These are phyloP conservation scores for Termitomyces sp. DNA, from an alignment of 768 basidiomycete genomes.

Conservation along the genomic window DNA sequence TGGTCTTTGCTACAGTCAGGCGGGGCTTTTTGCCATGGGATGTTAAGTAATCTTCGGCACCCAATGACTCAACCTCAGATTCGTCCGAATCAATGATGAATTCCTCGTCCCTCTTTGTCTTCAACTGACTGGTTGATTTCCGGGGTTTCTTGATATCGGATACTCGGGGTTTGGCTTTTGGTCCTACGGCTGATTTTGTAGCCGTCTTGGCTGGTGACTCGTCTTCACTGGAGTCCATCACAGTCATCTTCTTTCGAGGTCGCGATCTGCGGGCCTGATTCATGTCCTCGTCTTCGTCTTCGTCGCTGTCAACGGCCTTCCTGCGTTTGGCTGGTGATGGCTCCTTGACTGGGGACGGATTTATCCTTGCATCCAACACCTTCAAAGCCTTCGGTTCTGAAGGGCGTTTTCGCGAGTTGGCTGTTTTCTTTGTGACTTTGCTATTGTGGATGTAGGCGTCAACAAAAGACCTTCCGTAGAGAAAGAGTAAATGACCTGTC, in stretches of 20 bases:
- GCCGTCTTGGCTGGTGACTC: conserved; percentile 38
- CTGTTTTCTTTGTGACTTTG: conserved; percentile 6
- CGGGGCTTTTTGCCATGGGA: not conserved
- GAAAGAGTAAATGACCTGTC: not conserved
- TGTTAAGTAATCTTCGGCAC: conserved; percentile 16
- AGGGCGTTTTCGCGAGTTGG: not conserved
- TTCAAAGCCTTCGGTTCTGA: not conserved
- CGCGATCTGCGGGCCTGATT: conserved; percentile 5
- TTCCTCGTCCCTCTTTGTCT: conserved; percentile 26
- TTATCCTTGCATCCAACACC: conserved; percentile 13
- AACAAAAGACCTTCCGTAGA: not conserved
- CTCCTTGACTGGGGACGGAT: conserved; percentile 20
- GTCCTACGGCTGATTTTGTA: conserved; percentile 21
- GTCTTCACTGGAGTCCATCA: conserved; percentile 18
- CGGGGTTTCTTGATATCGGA: conserved; percentile 11
- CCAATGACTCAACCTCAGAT: conserved; percentile 15
- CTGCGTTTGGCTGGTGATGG: conserved; percentile 26
- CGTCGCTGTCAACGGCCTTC: conserved; percentile 38
- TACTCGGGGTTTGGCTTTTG: conserved; percentile 22
- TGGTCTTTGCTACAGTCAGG: conserved; percentile 17
- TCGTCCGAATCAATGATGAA: conserved; percentile 20
- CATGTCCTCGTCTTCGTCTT: conserved; percentile 1
- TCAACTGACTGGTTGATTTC: conserved; percentile 22
- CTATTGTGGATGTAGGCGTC: not conserved
- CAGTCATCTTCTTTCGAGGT: conserved; percentile 3